Percentiles rank a stretch among this genome's conserved stretches.
phyloP scores from a whole-genome alignment of 164 flowering plant genomes.

The Malania oleifera region DNA sequence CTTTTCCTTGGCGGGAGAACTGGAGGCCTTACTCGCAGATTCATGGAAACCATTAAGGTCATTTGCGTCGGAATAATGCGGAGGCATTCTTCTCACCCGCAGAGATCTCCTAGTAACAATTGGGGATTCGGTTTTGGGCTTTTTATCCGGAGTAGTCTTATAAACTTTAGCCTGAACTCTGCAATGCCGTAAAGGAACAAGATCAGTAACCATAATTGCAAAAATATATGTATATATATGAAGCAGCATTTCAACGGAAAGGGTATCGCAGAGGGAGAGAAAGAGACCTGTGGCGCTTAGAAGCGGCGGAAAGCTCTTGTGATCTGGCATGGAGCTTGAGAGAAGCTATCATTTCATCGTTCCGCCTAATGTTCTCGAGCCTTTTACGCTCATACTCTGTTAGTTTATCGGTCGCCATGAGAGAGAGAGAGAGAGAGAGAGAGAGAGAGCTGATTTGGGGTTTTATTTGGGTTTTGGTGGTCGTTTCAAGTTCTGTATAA shows the following conservation, averaged over 20 bases:
- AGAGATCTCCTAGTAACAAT: constrained; percentile 61
- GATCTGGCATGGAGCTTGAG: constrained; percentile 49
- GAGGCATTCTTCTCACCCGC: constrained; percentile 56
- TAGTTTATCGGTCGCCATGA: constrained; percentile 43
- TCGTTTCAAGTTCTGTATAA: too few relatives aligned
- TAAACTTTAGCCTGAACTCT: constrained; percentile 45
- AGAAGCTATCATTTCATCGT: constrained; percentile 56
- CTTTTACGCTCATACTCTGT: constrained; percentile 76
- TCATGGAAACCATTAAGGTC: constrained; percentile 25
- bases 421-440: constrained; percentile 7
- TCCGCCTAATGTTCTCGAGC: constrained; percentile 67
- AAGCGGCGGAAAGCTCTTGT: constrained; percentile 31
- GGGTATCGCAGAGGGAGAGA: constrained; percentile 9
- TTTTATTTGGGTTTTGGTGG: too few relatives aligned
- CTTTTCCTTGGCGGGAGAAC: not conserved
- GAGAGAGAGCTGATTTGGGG: not conserved
- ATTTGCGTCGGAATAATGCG: constrained; percentile 27
- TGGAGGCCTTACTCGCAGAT: constrained; percentile 1
- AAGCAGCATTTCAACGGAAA: too few relatives aligned
- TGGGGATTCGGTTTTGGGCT: constrained; percentile 38
- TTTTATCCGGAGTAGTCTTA: constrained; percentile 38
- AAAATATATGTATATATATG: too few relatives aligned
- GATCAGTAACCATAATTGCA: too few relatives aligned
- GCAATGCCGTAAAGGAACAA: constrained; percentile 6
- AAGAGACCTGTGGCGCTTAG: constrained; percentile 46